These are phyloP conservation scores for Podospora pseudoanserina DNA, from an alignment of 495 filamentous ascomycete genomes.

Conservation along the genomic window DNA sequence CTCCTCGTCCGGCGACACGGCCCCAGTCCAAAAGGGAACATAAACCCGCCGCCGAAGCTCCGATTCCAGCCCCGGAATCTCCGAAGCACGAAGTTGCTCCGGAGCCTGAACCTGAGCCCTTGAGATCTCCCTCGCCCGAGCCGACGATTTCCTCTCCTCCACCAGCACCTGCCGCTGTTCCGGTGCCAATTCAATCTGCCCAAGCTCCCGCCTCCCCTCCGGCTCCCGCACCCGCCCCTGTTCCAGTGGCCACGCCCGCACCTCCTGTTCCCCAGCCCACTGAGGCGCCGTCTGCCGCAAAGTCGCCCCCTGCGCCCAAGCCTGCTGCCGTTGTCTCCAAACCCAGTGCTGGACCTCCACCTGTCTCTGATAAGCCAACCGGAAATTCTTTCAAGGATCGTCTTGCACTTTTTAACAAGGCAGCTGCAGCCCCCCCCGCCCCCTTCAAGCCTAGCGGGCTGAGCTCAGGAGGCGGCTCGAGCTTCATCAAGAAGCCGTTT, in stretches of 20 bases:
- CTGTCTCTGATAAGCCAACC: slow-evolving; percentile 72
- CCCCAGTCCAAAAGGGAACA: slow-evolving; percentile 70
- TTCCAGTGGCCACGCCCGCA: slow-evolving; percentile 5
- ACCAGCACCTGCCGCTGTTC: slow-evolving; percentile 25
- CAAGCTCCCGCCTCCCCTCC: slow-evolving; percentile 41
- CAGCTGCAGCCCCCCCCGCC: slow-evolving; percentile 75
- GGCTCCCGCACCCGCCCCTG: slow-evolving; percentile 14
- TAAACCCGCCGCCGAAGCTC: slow-evolving; percentile 45
- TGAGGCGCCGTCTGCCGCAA: slow-evolving; percentile 21
- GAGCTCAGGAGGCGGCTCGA: slow-evolving; percentile 49
- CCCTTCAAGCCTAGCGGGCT: slow-evolving; percentile 78
- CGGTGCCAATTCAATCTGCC: slow-evolving; percentile 35
- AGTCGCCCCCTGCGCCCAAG: slow-evolving; percentile 44
- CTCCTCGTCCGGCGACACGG: slow-evolving; percentile 71
- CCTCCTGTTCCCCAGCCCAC: slow-evolving; percentile 30
- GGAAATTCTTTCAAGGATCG: slow-evolving; percentile 83
- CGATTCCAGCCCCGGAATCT: slow-evolving; percentile 56
- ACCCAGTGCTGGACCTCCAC: slow-evolving; percentile 51
- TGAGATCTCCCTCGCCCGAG: slow-evolving; percentile 21
- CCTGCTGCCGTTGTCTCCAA: slow-evolving; percentile 44
- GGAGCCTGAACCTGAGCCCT: slow-evolving; percentile 33
- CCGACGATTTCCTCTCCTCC: slow-evolving; percentile 29
- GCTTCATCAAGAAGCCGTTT: slow-evolving; percentile 97
- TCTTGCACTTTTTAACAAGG: slow-evolving; percentile 94
- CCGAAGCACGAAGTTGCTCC: slow-evolving; percentile 25